Percentiles rank a stretch among this genome's conserved stretches.
Conservation (phyloP, 2,329 filamentous ascomycete genomes). For the Botrytis aclada region DNA sequence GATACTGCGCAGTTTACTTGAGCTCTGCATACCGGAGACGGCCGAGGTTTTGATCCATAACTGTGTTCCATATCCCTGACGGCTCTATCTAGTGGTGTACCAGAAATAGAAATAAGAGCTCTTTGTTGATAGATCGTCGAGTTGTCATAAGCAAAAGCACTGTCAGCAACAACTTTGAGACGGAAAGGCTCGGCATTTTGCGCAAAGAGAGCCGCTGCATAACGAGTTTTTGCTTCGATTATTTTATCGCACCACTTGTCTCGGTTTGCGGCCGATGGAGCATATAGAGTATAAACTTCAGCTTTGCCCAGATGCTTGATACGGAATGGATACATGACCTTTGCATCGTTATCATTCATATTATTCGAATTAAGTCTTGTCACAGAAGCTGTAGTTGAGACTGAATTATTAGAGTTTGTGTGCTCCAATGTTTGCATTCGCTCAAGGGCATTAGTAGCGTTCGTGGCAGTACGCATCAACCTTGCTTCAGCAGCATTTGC, state of each 20-base stretch:
- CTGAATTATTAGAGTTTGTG: conserved; percentile 63
- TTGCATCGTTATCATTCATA: conserved; percentile 44
- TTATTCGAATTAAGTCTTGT: conserved; percentile 47
- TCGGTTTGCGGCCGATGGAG: conserved; percentile 69
- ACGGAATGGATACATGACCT: conserved; percentile 80
- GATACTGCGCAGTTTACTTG: conserved; percentile 90
- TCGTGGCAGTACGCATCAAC: conserved; percentile 40
- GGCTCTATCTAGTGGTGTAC: conserved; percentile 86
- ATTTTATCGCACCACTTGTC: conserved; percentile 92
- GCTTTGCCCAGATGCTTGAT: conserved; percentile 89
- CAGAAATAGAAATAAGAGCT: conserved; percentile 75
- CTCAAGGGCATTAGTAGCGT: conserved; percentile 36
- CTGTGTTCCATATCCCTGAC: conserved; percentile 82
- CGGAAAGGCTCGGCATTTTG: conserved; percentile 97
- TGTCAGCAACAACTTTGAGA: conserved; percentile 85
- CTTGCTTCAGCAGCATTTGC: conserved; percentile 58
- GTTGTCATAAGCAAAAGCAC: conserved; percentile 77
- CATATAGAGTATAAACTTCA: conserved; percentile 88
- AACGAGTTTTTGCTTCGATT: conserved; percentile 88
- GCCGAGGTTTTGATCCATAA: conserved; percentile 67
- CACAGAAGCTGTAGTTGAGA: conserved; percentile 48
- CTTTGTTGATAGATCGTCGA: conserved; percentile 48
- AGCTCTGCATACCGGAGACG: conserved; percentile 76
- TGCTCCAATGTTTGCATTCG: conserved; percentile 61
- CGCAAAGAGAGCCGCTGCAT: conserved; percentile 81